Evolutionary conservation across 2,329 filamentous ascomycete species (phyloP), one percentile per base, ranked within the genome.

Genomic region (Fusarium caatingaense): DNA sequence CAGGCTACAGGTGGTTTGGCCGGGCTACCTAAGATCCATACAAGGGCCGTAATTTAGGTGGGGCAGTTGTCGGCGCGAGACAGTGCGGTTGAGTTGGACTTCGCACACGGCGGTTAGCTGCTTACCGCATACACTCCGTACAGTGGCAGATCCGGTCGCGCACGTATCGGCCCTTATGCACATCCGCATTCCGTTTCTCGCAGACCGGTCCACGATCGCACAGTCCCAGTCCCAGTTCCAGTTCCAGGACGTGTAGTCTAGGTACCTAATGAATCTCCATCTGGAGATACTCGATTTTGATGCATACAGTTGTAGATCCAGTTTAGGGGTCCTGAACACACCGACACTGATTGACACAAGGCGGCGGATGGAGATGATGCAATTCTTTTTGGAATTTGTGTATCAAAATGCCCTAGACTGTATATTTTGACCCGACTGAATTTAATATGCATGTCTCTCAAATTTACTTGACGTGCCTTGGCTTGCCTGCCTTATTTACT

Each of bases 21-120:
- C 11, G 11, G 27, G 27, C 27, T 28, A 12, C 27, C 27, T 28
- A 28, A 28, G 27, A 28, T 28, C 27, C 27, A 28, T 11, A 37
- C 34, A 37, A 37, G 34, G 34, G 21, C 32, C 49, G 40, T 34
- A 27, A 15, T 20, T 40, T 50, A 27, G 54, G 66, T 63, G 66
- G 60, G 42, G 42, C 63, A 47, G 57, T 64, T 64, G 54, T 70
- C 67, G 67, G 67, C 46, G 54, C 20, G 16, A 41, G 18, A 68
- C 67, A 71, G 67, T 70, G 67, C 67, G 67, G 67, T 71, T 70
- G 67, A 69, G 67, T n/a, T 10, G 2, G 6, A 7, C 6, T 47
- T 69, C 54, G 41, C 50, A 70, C 67, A 53, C 3, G 13, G 5
- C 11, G 3, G 3, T 6, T 15, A 25, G 20, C 8, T 6, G 3